Evolutionary conservation across 305 asterid species (phyloP).

Genomic region (Fraxinus paxiana): DNA sequence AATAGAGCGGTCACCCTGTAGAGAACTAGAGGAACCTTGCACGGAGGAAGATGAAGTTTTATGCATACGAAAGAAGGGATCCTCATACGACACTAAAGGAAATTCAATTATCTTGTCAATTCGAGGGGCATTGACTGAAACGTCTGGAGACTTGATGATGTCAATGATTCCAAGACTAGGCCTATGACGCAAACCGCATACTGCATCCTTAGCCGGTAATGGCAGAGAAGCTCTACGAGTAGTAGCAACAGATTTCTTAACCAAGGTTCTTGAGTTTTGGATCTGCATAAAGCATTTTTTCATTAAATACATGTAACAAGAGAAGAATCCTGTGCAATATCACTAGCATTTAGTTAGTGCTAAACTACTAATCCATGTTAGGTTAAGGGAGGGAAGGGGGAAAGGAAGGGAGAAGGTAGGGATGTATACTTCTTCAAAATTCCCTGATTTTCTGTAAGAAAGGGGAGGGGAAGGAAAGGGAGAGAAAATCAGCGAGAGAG

Average conservation of each 20-base stretch:
- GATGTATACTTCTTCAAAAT: background rate
- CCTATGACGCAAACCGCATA: slow-evolving; percentile 33
- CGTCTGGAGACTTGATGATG: slow-evolving; percentile 52
- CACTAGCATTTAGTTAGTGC: slow-evolving; percentile 3
- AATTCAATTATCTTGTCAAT: slow-evolving; percentile 78
- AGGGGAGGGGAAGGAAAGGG: background rate
- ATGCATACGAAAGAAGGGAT: slow-evolving; percentile 36
- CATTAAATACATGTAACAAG: slow-evolving; percentile 13
- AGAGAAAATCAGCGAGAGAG: background rate
- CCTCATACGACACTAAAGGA: slow-evolving; percentile 57
- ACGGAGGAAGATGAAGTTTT: slow-evolving; percentile 53
- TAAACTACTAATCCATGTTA: background rate
- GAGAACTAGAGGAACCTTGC: slow-evolving; percentile 64
- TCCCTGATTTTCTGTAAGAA: background rate
- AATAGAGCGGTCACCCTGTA: slow-evolving; percentile 56
- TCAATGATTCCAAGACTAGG: slow-evolving; percentile 45
- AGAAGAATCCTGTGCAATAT: slow-evolving; percentile 14
- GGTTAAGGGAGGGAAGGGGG: background rate
- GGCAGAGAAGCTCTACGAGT: slow-evolving; percentile 74
- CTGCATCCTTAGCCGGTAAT: slow-evolving; percentile 41
- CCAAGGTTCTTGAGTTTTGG: slow-evolving; percentile 46
- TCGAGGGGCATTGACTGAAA: slow-evolving; percentile 79
- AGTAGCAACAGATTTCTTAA: slow-evolving; percentile 51
- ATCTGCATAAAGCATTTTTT: slow-evolving; percentile 39
- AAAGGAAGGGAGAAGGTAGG: background rate